A percentile compares a stretch with the other conserved stretches of the same genome.
Conservation (phyloP, 2,329 filamentous ascomycete genomes). For the Xylaria sp. region DNA sequence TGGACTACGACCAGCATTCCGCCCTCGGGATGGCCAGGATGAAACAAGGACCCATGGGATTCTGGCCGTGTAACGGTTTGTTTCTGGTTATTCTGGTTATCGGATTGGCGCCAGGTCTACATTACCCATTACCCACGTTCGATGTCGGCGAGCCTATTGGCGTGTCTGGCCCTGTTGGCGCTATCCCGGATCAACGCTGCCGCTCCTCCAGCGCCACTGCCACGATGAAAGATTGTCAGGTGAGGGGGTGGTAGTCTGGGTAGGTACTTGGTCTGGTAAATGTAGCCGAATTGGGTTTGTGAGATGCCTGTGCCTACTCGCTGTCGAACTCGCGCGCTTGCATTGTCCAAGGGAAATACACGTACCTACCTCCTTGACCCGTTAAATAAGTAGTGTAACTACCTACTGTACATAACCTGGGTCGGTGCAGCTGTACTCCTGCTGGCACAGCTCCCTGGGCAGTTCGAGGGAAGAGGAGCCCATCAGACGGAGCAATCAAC, state of each 20-base stretch:
- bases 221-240: conserved; percentile 25
- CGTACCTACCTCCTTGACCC: background rate
- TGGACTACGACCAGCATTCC: conserved; percentile 24
- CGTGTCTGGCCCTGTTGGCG: conserved; percentile 22
- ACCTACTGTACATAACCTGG: background rate
- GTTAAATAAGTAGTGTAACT: background rate
- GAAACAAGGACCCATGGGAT: conserved; percentile 35
- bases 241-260: conserved; percentile 10
- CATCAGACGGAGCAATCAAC: too few relatives aligned
- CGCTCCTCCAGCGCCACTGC: conserved; percentile 21
- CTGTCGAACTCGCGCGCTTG: conserved; percentile 6
- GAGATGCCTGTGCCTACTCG: background rate
- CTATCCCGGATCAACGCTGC: conserved; percentile 33
- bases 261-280: conserved; percentile 4
- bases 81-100: conserved; percentile 25
- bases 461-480: background rate
- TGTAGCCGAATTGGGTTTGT: conserved; percentile 1
- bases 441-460: background rate
- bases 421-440: too few relatives aligned
- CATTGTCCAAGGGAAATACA: background rate
- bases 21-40: conserved; percentile 27
- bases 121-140: conserved; percentile 6
- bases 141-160: conserved; percentile 15
- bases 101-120: conserved; percentile 30
- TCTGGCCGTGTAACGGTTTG: conserved; percentile 31